A percentile compares a stretch with the other conserved stretches of the same genome.
Evolutionary conservation across 495 filamentous ascomycete genomes (phyloP).

Genomic region (Annulohypoxylon maeteangense): DNA sequence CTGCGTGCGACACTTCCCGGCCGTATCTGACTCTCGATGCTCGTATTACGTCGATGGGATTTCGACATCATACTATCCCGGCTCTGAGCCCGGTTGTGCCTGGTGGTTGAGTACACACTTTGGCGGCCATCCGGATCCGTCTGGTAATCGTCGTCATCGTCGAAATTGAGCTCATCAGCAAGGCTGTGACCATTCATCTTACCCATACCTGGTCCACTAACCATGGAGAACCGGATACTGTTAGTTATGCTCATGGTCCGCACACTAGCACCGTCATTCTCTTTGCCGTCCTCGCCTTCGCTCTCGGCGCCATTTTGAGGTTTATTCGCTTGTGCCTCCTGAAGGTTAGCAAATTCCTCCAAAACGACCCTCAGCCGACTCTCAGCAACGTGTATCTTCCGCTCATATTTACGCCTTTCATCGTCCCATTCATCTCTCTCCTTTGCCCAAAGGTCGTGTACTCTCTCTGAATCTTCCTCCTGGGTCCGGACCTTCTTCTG

Average conservation of each 20-base stretch:
- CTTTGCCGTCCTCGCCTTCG: slow-evolving; percentile 61
- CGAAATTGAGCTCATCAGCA: slow-evolving; percentile 89
- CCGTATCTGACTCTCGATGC: slow-evolving; percentile 62
- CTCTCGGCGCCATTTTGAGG: slow-evolving; percentile 55
- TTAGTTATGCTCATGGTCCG: slow-evolving; percentile 80
- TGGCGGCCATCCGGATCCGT: slow-evolving; percentile 65
- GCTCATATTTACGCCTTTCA: slow-evolving; percentile 82
- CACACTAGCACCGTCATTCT: slow-evolving; percentile 81
- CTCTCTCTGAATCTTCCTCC: slow-evolving; percentile 84
- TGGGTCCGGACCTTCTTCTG: slow-evolving; percentile 81
- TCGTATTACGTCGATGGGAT: slow-evolving; percentile 59
- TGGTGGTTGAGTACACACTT: slow-evolving; percentile 56
- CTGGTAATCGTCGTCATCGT: slow-evolving; percentile 76
- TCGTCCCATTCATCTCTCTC: slow-evolving; percentile 86
- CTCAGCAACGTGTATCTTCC: slow-evolving; percentile 86
- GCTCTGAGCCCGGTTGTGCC: slow-evolving; percentile 54
- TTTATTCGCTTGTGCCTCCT: slow-evolving; percentile 64
- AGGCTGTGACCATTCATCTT: slow-evolving; percentile 77
- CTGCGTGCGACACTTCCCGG: slow-evolving; percentile 61
- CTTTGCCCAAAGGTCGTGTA: slow-evolving; percentile 78
- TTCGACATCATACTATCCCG: slow-evolving; percentile 58
- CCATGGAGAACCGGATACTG: slow-evolving; percentile 76
- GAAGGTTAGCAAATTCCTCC: slow-evolving; percentile 82
- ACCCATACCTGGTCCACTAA: slow-evolving; percentile 65
- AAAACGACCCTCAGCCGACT: slow-evolving; percentile 83